These are phyloP conservation scores for Fusarium sp. DNA, from an alignment of 2,329 filamentous ascomycete species.

Conservation along the genomic window DNA sequence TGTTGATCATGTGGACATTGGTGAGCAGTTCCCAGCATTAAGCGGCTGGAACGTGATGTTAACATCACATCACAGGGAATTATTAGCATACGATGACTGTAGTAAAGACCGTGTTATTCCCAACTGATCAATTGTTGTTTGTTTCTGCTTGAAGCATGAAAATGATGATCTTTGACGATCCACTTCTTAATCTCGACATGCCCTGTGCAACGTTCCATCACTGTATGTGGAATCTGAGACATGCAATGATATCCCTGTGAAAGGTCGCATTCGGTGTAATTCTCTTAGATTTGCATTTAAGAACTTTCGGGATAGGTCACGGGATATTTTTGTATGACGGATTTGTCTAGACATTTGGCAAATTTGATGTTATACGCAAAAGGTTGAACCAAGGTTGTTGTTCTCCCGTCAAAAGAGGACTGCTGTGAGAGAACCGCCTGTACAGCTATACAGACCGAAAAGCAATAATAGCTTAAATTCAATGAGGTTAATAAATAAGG, in stretches of 20 bases:
- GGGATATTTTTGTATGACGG: neutral
- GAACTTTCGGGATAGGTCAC: neutral
- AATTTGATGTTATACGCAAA: too few relatives aligned
- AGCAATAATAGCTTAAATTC: too few relatives aligned
- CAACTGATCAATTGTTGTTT: neutral
- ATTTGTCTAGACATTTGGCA: neutral
- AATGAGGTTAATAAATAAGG: too few relatives aligned
- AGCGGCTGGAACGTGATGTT: too few relatives aligned
- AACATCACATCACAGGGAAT: neutral
- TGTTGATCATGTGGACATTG: neutral
- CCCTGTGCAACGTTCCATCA: neutral
- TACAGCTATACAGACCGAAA: too few relatives aligned
- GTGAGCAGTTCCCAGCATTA: conserved; percentile 1
- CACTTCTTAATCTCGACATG: neutral
- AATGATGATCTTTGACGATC: too few relatives aligned
- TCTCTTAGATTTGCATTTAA: neutral
- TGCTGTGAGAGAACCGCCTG: too few relatives aligned
- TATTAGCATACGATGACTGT: too few relatives aligned
- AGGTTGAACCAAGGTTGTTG: too few relatives aligned
- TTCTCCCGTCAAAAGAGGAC: too few relatives aligned
- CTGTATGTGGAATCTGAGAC: neutral
- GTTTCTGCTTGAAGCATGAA: neutral
- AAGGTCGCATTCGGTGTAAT: too few relatives aligned
- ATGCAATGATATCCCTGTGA: too few relatives aligned
- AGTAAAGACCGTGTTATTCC: neutral